Base-by-base conservation (phyloP, 2,329 filamentous ascomycete species). In the Fusarium miscanthi region DNA sequence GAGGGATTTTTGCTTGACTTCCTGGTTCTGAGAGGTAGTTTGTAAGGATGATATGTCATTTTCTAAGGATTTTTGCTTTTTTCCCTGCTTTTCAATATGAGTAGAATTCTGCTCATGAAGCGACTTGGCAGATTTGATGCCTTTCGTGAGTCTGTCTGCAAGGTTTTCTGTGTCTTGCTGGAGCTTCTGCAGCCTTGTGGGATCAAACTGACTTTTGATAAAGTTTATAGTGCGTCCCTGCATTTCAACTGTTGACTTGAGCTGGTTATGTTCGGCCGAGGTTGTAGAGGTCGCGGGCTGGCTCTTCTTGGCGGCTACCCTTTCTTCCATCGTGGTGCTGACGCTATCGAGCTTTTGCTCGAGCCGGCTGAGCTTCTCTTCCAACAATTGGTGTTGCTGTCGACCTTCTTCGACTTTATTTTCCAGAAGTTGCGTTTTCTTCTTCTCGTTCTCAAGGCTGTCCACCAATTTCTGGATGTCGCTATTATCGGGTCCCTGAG, bases 321-420 rank as follows among this genome's bases (percentile, higher is more conserved):
- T 63, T 19, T 45, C 40, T 33, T 42, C 35, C 25, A 41, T 48
- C 14, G 30, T 38, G 21, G 62, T 52, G 38, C 62, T 38, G 35
- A 57, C 42, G 5, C 79, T 69, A 13, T 79, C 75, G 12, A 78
- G 59, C 35, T 74, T 76, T 13, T 65, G 63, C 43, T 79, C 76
- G 11, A 83, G 70, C 13, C 42, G 59, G 10, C 73, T 66, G 25
- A 74, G 33, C 30, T 59, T 74, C 25, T 74, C 62, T 56, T 77
- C 65, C 35, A 77, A 41, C 11, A 56, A 41, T 14, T 60, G 49
- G 21, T 46, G 68, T 58, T 70, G 63, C 27, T 51, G 54, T 30
- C 59, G 62, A 23, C 46, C 45, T 27, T 51, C 61, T 37, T 66
- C 40, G 13, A 66, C 25, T 16, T 66, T 45, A 8, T 65, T 31